These are phyloP conservation scores for Gonium pectorale DNA, from an alignment of 139 green algal genomes.

Conservation along the genomic window DNA sequence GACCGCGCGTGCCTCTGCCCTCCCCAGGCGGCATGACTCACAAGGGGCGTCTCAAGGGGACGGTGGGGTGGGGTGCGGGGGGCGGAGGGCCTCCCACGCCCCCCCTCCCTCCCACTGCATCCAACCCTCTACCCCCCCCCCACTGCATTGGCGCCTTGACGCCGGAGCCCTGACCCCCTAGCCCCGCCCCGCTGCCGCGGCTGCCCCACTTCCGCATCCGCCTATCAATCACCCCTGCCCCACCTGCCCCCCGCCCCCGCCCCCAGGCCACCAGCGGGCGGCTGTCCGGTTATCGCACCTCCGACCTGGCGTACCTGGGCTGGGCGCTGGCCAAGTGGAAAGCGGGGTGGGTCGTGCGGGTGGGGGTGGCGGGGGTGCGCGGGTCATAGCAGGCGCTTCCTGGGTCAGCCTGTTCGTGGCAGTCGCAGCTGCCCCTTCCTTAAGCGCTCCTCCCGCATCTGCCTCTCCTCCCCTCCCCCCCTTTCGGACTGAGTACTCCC, in stretches of 20 bases:
- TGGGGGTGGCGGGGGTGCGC: not conserved
- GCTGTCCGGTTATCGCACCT: not conserved
- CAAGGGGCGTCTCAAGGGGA: no score
- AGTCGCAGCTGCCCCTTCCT: not conserved
- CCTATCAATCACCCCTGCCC: not conserved
- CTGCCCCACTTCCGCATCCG: not conserved
- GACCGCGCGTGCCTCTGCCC: no score
- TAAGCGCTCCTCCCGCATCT: not conserved
- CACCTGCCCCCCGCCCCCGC: not conserved
- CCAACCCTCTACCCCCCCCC: not conserved
- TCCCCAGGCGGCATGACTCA: no score
- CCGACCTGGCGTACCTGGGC: slow-evolving; percentile 17
- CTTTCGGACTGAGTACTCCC: no score
- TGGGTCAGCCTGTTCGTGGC: not conserved
- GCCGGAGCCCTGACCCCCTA: no score
- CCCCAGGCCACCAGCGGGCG: not conserved
- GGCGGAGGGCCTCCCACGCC: no score
- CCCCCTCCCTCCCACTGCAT: no score
- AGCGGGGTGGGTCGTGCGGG: not conserved
- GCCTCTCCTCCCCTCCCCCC: no score
- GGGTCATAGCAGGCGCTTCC: not conserved
- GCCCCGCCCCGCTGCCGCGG: no score
- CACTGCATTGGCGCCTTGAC: not conserved
- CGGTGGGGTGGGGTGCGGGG: no score
- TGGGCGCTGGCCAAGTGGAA: slow-evolving; percentile 37